Percentiles rank a stretch among this genome's conserved stretches.
These are phyloP conservation scores for Monilinia fructicola DNA, from an alignment of 2,329 filamentous ascomycete genomes.

Conservation along the genomic window DNA sequence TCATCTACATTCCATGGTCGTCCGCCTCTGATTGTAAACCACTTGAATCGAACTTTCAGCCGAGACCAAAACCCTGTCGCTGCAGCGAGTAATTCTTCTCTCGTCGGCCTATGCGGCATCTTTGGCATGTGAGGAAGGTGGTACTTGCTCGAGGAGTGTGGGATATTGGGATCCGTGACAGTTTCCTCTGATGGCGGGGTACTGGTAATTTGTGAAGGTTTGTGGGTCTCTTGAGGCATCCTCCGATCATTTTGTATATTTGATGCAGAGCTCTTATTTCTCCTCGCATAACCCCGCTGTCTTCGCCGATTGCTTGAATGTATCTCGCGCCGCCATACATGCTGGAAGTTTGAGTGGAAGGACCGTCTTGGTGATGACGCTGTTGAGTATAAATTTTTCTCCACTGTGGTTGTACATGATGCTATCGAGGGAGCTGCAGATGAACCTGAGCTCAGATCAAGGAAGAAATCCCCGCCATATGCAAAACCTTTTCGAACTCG, in stretches of 20 bases:
- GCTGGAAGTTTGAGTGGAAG: slow-evolving; percentile 27
- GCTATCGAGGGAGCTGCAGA: slow-evolving; percentile 40
- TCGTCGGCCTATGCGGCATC: slow-evolving; percentile 83
- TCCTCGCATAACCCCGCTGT: slow-evolving; percentile 32
- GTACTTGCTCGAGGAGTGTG: slow-evolving; percentile 49
- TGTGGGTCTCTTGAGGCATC: slow-evolving; percentile 30
- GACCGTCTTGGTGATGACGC: slow-evolving; percentile 24
- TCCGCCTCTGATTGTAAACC: slow-evolving; percentile 92
- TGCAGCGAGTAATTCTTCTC: slow-evolving; percentile 87
- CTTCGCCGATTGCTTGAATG: slow-evolving; percentile 36
- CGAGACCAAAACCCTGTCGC: slow-evolving; percentile 92
- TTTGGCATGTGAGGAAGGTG: slow-evolving; percentile 60
- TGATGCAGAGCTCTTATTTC: slow-evolving; percentile 40
- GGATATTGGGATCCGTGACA: background rate
- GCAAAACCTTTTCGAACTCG: slow-evolving; percentile 51
- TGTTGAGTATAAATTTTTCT: slow-evolving; percentile 34
- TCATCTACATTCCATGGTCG: slow-evolving; percentile 95
- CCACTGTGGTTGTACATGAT: slow-evolving; percentile 29
- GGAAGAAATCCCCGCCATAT: slow-evolving; percentile 54
- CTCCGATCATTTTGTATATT: slow-evolving; percentile 32
- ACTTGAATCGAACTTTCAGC: slow-evolving; percentile 90
- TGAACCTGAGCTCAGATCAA: slow-evolving; percentile 46
- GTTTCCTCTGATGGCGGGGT: slow-evolving; percentile 27
- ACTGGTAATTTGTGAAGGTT: slow-evolving; percentile 24
- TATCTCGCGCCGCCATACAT: slow-evolving; percentile 37